phyloP scores from a whole-genome alignment of 352 stramenopile genomes.

The Phytophthora megakarya region DNA sequence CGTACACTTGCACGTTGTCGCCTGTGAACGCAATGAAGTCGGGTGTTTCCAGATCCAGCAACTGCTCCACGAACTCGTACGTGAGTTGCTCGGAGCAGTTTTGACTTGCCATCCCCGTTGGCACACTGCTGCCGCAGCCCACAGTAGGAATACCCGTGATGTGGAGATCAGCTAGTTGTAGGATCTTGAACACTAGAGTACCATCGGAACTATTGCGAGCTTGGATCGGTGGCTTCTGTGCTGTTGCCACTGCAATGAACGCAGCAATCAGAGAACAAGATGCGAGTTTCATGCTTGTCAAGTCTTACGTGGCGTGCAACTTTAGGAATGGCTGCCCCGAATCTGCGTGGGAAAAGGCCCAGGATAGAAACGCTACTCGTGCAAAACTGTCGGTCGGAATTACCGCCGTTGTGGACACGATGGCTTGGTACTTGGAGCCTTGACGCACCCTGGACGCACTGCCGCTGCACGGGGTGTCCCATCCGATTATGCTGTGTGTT shows the following conservation, averaged over 20 bases:
- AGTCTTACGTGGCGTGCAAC: slow-evolving; percentile 7
- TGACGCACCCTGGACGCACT: background rate
- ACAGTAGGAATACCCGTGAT: slow-evolving; percentile 48
- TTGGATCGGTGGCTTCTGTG: slow-evolving; percentile 25
- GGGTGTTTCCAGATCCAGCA: slow-evolving; percentile 56
- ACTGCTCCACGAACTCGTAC: slow-evolving; percentile 46
- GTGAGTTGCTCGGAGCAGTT: slow-evolving; percentile 55
- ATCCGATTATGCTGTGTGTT: background rate
- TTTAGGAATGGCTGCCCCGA: slow-evolving; percentile 29
- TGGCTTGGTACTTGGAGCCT: background rate
- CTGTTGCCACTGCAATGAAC: background rate
- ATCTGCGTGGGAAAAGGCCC: slow-evolving; percentile 7
- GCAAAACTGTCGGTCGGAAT: slow-evolving; percentile 11
- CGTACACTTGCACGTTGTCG: slow-evolving; percentile 56
- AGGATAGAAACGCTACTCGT: slow-evolving; percentile 8
- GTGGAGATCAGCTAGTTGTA: slow-evolving; percentile 65
- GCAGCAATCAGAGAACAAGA: slow-evolving; percentile 5
- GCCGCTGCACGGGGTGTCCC: slow-evolving; percentile 1
- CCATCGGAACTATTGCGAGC: slow-evolving; percentile 29
- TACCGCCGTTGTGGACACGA: slow-evolving; percentile 20
- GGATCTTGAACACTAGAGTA: slow-evolving; percentile 51
- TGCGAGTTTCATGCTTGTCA: slow-evolving; percentile 18
- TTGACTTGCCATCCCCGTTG: slow-evolving; percentile 28
- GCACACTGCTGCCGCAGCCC: slow-evolving; percentile 29
- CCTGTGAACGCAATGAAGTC: slow-evolving; percentile 65